A percentile compares a stretch with the other conserved stretches of the same genome.
phyloP scores from a whole-genome alignment of 2,329 filamentous ascomycete genomes.

The Phyllosticta citrichinensis region DNA sequence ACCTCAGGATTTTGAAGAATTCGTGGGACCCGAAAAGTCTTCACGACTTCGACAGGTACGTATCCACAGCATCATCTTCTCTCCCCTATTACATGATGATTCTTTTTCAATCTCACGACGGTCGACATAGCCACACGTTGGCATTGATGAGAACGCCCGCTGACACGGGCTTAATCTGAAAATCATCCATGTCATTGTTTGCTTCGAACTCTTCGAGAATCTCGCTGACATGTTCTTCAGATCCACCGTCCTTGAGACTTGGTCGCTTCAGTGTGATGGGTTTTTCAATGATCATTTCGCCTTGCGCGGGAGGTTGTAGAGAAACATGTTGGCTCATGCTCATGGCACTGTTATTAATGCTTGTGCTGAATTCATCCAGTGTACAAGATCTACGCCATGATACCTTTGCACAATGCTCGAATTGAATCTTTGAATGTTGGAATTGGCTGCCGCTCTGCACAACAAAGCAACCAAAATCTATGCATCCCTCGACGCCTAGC shows the following conservation, averaged over 20 bases:
- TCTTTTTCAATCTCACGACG: constrained; percentile 62
- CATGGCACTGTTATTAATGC: background rate
- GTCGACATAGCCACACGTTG: constrained; percentile 66
- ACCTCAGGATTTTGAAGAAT: background rate
- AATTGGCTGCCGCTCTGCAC: too few relatives aligned
- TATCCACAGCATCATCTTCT: background rate
- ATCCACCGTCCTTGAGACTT: background rate
- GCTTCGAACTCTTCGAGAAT: background rate
- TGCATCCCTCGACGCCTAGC: too few relatives aligned
- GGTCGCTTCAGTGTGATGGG: background rate
- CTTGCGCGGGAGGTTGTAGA: constrained; percentile 1
- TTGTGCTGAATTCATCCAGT: too few relatives aligned
- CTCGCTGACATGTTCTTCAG: background rate
- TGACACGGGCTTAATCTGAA: constrained; percentile 51
- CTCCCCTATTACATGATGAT: constrained; percentile 51
- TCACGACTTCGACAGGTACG: background rate
- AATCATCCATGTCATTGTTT: background rate
- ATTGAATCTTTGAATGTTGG: too few relatives aligned
- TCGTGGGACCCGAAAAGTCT: background rate
- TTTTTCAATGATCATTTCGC: constrained; percentile 2
- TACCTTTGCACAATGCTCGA: too few relatives aligned
- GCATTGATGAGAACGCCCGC: constrained; percentile 70
- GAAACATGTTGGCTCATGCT: background rate
- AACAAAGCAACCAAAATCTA: too few relatives aligned
- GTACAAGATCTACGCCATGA: too few relatives aligned